These are phyloP conservation scores for Xerocomellus amylosporus DNA, from an alignment of 768 basidiomycete genomes.

Conservation along the genomic window DNA sequence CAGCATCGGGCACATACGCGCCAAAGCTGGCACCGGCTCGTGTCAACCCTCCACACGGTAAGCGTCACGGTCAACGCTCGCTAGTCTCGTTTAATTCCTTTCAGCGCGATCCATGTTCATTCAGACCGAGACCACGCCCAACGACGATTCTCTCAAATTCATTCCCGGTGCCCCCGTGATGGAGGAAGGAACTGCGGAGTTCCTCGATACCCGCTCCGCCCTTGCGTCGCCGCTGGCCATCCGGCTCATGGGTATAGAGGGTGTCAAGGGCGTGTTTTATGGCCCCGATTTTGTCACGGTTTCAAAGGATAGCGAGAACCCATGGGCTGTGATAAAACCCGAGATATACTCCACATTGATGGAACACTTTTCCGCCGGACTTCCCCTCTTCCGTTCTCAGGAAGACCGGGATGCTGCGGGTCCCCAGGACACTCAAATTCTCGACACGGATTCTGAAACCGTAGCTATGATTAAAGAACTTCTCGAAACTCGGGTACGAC, in stretches of 20 bases:
- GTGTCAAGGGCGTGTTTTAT: slow-evolving; percentile 86
- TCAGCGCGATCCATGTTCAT: slow-evolving; percentile 93
- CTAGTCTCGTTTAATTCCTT: neutral
- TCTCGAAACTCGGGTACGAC: slow-evolving; percentile 90
- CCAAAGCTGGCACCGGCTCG: slow-evolving; percentile 2
- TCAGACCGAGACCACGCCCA: slow-evolving; percentile 96
- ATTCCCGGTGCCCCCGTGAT: slow-evolving; percentile 91
- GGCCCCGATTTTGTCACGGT: slow-evolving; percentile 99
- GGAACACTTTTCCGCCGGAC: slow-evolving; percentile 95
- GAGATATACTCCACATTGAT: slow-evolving; percentile 95
- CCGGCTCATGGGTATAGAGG: slow-evolving; percentile 91
- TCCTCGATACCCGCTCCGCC: slow-evolving; percentile 84
- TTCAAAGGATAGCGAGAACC: slow-evolving; percentile 80
- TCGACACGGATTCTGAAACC: slow-evolving; percentile 93
- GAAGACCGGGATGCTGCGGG: slow-evolving; percentile 79
- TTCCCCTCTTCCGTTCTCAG: slow-evolving; percentile 79
- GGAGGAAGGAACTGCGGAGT: slow-evolving; percentile 87
- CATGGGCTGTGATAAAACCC: slow-evolving; percentile 91
- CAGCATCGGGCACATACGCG: slow-evolving; percentile 29
- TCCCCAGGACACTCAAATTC: slow-evolving; percentile 88
- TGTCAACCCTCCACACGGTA: slow-evolving; percentile 35
- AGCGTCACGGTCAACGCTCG: slow-evolving; percentile 5
- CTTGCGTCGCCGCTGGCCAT: slow-evolving; percentile 93
- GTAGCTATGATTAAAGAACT: slow-evolving; percentile 99
- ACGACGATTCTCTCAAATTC: slow-evolving; percentile 97